A percentile compares a stretch with the other conserved stretches of the same genome.
Conservation (phyloP, 768 basidiomycete genomes). For the Mycena metata region DNA sequence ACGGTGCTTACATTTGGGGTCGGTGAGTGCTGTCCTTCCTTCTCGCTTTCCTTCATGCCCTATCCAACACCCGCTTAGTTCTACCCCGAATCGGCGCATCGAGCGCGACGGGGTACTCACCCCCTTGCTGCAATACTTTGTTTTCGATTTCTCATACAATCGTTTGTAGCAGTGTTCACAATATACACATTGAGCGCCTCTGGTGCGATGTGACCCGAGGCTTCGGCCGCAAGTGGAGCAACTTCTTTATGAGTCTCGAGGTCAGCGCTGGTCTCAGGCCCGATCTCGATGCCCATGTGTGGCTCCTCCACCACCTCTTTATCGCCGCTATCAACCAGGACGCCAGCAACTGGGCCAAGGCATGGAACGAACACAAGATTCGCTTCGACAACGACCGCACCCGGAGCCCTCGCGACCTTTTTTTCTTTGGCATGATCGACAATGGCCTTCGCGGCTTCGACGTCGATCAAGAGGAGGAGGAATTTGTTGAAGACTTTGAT, state of each 20-base stretch:
- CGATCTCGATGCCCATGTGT: constrained; percentile 46
- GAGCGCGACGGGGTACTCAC: background rate
- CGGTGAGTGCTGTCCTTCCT: constrained; percentile 38
- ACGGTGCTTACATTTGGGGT: constrained; percentile 57
- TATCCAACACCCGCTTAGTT: background rate
- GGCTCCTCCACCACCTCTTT: constrained; percentile 54
- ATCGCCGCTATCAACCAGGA: constrained; percentile 46
- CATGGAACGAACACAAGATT: constrained; percentile 50
- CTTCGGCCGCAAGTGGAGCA: constrained; percentile 51
- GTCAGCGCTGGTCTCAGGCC: constrained; percentile 42
- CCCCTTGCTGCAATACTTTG: no score
- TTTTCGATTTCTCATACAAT: no score
- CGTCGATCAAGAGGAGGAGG: constrained; percentile 3
- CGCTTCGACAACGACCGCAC: constrained; percentile 24
- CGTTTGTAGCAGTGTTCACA: constrained; percentile 39
- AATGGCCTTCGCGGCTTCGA: constrained; percentile 36
- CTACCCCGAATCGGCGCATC: background rate
- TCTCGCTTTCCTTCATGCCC: no score
- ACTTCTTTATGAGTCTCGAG: constrained; percentile 49
- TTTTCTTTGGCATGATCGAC: constrained; percentile 37
- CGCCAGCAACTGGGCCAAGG: constrained; percentile 39
- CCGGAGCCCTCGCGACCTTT: constrained; percentile 37
- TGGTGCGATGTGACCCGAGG: constrained; percentile 52
- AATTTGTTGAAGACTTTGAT: constrained; percentile 17
- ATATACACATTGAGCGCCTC: constrained; percentile 49